Evolutionary conservation across 768 basidiomycete species (phyloP).

Genomic region (Mycena vitilis): DNA sequence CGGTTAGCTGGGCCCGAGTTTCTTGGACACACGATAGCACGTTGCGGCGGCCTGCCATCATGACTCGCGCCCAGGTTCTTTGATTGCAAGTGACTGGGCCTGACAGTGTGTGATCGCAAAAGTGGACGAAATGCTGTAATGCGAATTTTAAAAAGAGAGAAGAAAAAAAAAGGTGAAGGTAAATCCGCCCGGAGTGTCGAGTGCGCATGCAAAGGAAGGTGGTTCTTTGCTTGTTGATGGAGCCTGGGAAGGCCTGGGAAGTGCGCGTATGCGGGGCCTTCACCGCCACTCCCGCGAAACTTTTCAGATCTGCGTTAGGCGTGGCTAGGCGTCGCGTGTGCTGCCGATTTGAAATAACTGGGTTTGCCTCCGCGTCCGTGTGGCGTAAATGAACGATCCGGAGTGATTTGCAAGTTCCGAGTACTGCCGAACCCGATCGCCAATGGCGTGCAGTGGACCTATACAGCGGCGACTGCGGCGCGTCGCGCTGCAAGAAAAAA

Average conservation of each 20-base stretch:
- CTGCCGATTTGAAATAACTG: constrained; percentile 12
- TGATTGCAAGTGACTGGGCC: constrained; percentile 1
- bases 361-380: constrained; percentile 14
- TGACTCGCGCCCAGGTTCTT: constrained; percentile 1
- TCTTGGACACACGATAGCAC: background rate
- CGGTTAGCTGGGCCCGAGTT: background rate
- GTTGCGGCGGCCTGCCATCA: background rate
- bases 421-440: background rate
- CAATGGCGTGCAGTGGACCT: too few relatives aligned
- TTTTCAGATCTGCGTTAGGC: constrained; percentile 16
- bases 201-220: background rate
- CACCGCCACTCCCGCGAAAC: constrained; percentile 26
- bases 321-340: constrained; percentile 1
- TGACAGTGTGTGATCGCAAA: constrained; percentile 9
- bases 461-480: too few relatives aligned
- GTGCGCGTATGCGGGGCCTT: constrained; percentile 6
- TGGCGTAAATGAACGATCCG: constrained; percentile 9
- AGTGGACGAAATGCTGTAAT: background rate
- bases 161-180: background rate
- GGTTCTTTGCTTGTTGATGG: background rate
- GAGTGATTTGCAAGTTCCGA: background rate
- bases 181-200: background rate
- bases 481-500: too few relatives aligned
- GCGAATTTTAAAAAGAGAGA: background rate
- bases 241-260: constrained; percentile 1